Evolutionary conservation across 148 eudicot genomes (phyloP).

Genomic region (Camellia lanceoleosa): DNA sequence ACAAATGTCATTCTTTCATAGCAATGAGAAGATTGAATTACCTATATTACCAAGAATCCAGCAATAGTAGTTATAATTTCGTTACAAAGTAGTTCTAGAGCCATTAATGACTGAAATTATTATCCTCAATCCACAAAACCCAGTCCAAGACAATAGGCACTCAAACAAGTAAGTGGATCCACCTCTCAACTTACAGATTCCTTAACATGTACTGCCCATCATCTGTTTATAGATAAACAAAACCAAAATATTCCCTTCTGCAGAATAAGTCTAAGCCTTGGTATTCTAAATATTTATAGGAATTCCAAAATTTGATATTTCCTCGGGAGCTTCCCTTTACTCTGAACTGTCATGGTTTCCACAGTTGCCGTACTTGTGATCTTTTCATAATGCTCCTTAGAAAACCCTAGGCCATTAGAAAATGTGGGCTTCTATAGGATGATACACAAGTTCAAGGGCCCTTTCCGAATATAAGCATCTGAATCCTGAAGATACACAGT

Average conservation of each 20-base stretch:
- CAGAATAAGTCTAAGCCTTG: neutral
- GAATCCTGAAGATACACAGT: too few species aligned
- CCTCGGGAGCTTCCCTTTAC: neutral
- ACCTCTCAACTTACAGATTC: neutral
- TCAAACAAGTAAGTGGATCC: neutral
- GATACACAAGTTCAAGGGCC: too few species aligned
- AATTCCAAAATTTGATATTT: neutral
- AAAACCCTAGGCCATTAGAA: neutral
- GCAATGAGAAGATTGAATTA: neutral
- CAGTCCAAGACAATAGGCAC: neutral
- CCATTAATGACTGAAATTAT: conserved; percentile 8
- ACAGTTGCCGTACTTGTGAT: neutral
- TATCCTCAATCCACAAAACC: neutral
- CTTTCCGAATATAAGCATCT: too few species aligned
- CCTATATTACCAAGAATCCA: neutral
- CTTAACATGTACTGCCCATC: neutral
- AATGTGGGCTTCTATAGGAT: neutral
- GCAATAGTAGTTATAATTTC: neutral
- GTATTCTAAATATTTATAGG: conserved; percentile 1
- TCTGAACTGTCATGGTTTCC: neutral
- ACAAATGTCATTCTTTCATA: neutral
- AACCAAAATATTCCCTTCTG: neutral
- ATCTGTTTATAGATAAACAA: neutral
- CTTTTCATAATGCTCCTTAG: neutral
- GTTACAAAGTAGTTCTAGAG: neutral